Base-by-base conservation (phyloP, 345 rosid species). In the Anacardium occidentale region DNA sequence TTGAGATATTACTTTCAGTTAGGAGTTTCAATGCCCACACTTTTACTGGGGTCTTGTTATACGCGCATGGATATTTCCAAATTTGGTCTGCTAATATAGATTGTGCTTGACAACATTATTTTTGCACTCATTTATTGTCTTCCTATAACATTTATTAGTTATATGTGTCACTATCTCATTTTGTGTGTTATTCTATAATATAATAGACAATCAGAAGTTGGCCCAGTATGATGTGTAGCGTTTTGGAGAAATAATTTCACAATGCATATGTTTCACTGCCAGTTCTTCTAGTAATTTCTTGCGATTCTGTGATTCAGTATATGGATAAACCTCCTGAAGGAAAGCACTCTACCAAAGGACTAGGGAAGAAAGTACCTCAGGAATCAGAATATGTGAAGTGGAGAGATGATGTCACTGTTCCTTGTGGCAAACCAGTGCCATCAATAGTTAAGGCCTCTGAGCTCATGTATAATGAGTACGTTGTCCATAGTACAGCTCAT, bases 301-400 rank as follows among this genome's bases (percentile, higher is more conserved):
- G 25, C 56, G 22, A 14, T 1, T 32, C 59, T 25, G 60, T 18
- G 40, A 66, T 72, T 25, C 77, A 92, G 97, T 89, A 80, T 77
- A 81, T 95, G 86, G 96, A 92, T 47, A 92, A 89, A 77, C 98
- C 92, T 68, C 98, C 99, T 1, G 67, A 71, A 73, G 98, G 98
- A 69, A 95, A 92, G 87, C 92, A 92, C 76, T 92, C 96, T 3
- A 95, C 99, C 3, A 95, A 92, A 83, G 99, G 98, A 59, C 91
- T 91, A 47, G 96, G 99, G 50, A 92, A 92, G 87, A 85, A 82
- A 45, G 86, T 91, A 57, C 98, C 99, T 4, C 79, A 79, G 75
- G 88, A 82, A n/a, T 82, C 96, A 2, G 98, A 87, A 44, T 91
- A 84, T 78, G 84, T 82, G 21, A 89, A 84, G 81, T 95, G 97